These are phyloP conservation scores for Yamadazyma spencermartinsiae DNA, from an alignment of 1,139 yeast genomes.

Conservation along the genomic window DNA sequence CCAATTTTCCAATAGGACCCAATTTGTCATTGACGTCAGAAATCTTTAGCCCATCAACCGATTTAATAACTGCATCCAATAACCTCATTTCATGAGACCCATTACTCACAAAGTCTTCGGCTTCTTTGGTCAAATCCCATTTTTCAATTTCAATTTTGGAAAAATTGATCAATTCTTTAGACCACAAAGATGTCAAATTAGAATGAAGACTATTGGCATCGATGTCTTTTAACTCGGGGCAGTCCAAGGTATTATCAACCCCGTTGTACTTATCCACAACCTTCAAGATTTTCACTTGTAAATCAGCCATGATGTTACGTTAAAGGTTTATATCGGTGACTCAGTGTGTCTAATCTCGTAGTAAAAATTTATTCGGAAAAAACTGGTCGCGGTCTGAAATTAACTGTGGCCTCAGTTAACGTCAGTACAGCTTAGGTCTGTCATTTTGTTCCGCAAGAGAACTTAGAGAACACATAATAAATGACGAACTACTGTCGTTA, in stretches of 20 bases:
- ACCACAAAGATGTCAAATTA: slow-evolving; percentile 81
- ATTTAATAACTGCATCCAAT: slow-evolving; percentile 69
- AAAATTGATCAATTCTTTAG: slow-evolving; percentile 79
- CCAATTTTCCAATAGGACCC: slow-evolving; percentile 84
- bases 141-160: slow-evolving; percentile 72
- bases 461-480: too few relatives aligned
- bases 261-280: slow-evolving; percentile 59
- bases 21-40: slow-evolving; percentile 74
- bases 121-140: slow-evolving; percentile 81
- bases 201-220: slow-evolving; percentile 55
- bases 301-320: slow-evolving; percentile 47
- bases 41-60: slow-evolving; percentile 78
- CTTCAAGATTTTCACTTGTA: slow-evolving; percentile 59
- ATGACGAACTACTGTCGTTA: too few relatives aligned
- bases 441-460: too few relatives aligned
- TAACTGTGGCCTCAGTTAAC: slow-evolving; percentile 5
- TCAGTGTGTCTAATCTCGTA: background rate
- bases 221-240: slow-evolving; percentile 44
- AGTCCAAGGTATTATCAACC: slow-evolving; percentile 56
- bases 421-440: background rate
- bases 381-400: background rate
- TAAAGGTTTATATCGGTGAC: background rate
- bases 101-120: slow-evolving; percentile 67
- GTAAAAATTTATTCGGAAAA: background rate
- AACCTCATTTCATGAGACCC: slow-evolving; percentile 93